Base-by-base conservation (phyloP, 2,329 filamentous ascomycete genomes). In the Arthroderma uncinatum region DNA sequence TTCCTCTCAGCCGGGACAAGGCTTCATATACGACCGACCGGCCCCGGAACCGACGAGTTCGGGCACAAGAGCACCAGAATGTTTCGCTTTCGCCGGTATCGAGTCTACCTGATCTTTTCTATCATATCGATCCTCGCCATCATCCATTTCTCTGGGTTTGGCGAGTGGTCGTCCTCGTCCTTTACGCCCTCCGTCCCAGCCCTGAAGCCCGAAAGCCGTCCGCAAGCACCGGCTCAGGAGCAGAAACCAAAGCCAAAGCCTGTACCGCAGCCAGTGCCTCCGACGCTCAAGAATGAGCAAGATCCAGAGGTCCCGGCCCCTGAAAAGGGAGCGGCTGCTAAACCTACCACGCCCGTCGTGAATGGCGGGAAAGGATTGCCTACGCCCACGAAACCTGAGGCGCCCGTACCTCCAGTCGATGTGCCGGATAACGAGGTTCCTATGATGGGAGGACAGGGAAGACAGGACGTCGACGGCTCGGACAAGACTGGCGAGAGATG, bases 401-500 rank as follows among this genome's bases (percentile, higher is more conserved):
- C n/a, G n/a, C n/a, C n/a, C n/a, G n/a, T 21, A 21, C 34, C n/a
- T 25, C 25, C 55, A 47, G 44, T 55, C 57, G 57, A 53, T 4
- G 12, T 37, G 30, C 37, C 56, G 7, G 16, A 16, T 19, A 47
- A 54, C 8, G 16, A 42, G 9, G 30, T 23, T 12, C n/a, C 36
- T 10, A 25, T 40, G 19, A 25, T 16, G n/a, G 65, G 67, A 21
- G 72, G 68, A 19, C 61, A 71, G 48, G 73, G 68, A 39, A 64
- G 67, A 57, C 56, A 69, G 34, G 67, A 70, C 9, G 62, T 73
- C 53, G 62, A 64, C 57, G 62, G 67, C 19, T n/a, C 54, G 23
- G 65, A 69, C 8, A 71, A 4, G 12, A 7, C 83, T 30, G n/a
- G n/a, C n/a, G n/a, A n/a, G n/a, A 85, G 90, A 65, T 97, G 92